Conservation (phyloP, 495 filamentous ascomycete species). For the Hypomontagnella monticulosa region DNA sequence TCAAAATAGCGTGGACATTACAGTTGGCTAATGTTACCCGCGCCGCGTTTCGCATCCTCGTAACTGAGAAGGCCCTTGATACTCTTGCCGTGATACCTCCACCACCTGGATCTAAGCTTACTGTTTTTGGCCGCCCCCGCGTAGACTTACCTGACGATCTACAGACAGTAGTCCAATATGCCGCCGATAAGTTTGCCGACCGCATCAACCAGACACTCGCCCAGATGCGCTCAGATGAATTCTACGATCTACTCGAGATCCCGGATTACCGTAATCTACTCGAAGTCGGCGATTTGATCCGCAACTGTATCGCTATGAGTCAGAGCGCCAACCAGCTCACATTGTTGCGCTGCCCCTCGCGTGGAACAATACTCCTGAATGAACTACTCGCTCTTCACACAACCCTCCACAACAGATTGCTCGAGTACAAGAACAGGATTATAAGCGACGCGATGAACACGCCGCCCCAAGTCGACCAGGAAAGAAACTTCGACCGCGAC, state of each 20-base stretch:
- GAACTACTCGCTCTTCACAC: constrained; percentile 61
- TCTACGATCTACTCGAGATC: constrained; percentile 22
- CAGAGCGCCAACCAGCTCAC: neutral
- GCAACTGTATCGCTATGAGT: neutral
- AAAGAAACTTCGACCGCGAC: constrained; percentile 16
- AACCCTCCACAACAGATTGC: constrained; percentile 41
- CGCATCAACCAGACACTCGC: constrained; percentile 24
- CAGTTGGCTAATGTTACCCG: constrained; percentile 48
- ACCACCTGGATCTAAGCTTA: neutral
- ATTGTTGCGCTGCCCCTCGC: neutral
- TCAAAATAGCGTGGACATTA: constrained; percentile 53
- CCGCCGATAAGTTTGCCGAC: constrained; percentile 39
- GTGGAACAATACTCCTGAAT: neutral
- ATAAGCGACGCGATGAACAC: constrained; percentile 24
- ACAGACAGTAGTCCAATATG: constrained; percentile 44
- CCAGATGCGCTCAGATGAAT: constrained; percentile 16
- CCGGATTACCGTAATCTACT: constrained; percentile 27
- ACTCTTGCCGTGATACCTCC: constrained; percentile 20
- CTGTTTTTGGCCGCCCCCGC: constrained; percentile 40
- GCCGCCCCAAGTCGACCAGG: neutral
- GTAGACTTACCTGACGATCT: constrained; percentile 42
- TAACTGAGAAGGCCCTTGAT: constrained; percentile 52
- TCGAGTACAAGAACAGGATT: constrained; percentile 21
- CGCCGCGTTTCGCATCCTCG: constrained; percentile 54
- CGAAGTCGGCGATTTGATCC: constrained; percentile 10